Base-by-base conservation (phyloP, 2,329 filamentous ascomycete species). In the Neonectria hederae region DNA sequence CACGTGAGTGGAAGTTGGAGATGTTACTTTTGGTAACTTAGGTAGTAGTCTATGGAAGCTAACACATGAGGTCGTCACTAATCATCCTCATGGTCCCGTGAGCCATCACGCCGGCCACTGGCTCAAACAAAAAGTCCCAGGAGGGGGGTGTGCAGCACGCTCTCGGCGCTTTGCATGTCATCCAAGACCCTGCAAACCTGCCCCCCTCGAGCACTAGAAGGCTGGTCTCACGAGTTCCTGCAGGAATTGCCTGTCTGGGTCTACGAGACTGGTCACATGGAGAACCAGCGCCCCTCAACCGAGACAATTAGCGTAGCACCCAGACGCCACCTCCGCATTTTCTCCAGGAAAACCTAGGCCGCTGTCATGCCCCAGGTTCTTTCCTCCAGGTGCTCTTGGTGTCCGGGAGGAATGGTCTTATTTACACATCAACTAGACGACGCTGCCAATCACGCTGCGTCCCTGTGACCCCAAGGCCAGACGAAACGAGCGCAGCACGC, bases 281-380 rank as follows among this genome's bases (percentile, higher is more conserved):
- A 60, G 45, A 19, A 35, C 42, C 52, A 64, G 26, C 45, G 63
- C 51, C 54, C 54, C 38, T 42, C 54, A 59, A 63, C 59, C 38
- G 59, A 63, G 59, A 63, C 59, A 63, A 38, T 48, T 60, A 65
- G 59, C 54, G 63, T 49, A 46, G 26, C 43, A 65, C 46, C 22
- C 40, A 56, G 54, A 63, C 63, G 63, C 63, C 63, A 66, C 63
- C 59, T 66, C 63, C 63, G 61, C 63, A 65, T 62, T 63, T 54
- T 56, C 55, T 43, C 58, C 42, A 60, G 52, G 42, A 14, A 58
- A 53, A 24, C 40, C 48, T 32, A 8, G n/a, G 19, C n/a, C 52
- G 52, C 43, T 55, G 59, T 55, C 52, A 51, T 45, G 4, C 10
- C 10, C 55, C 14, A n/a, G 45, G n/a, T n/a, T 49, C 43, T 32